Conservation (phyloP, 805 yeast species). For the Teunomyces panamensis region DNA sequence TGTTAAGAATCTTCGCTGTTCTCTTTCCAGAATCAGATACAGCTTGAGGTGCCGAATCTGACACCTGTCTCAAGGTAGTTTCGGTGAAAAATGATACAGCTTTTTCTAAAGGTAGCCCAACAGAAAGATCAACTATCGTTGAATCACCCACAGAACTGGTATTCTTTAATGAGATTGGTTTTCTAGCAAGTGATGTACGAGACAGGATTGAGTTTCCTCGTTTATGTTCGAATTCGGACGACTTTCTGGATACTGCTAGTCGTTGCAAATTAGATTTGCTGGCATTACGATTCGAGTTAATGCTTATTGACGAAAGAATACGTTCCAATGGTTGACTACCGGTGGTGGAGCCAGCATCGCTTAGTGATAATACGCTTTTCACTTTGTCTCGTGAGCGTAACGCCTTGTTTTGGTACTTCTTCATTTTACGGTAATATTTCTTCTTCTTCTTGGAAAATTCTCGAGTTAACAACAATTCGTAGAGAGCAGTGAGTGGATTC, state of each 20-base stretch:
- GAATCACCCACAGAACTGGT: neutral
- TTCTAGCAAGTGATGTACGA: conserved; percentile 6
- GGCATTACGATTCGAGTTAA: conserved; percentile 21
- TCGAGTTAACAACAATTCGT: conserved; percentile 62
- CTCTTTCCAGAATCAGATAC: conserved; percentile 11
- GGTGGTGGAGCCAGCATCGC: conserved; percentile 24
- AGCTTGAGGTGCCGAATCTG: conserved; percentile 8
- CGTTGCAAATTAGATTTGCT: conserved; percentile 8
- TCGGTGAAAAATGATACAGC: conserved; percentile 23
- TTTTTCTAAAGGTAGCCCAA: conserved; percentile 12
- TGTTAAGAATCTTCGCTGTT: conserved; percentile 26
- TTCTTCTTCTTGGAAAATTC: conserved; percentile 38
- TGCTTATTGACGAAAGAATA: conserved; percentile 35
- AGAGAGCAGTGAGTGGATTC: conserved; percentile 72
- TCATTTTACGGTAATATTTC: conserved; percentile 28
- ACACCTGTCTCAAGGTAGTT: neutral
- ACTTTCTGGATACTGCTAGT: conserved; percentile 4
- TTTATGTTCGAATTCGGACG: conserved; percentile 5
- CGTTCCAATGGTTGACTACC: conserved; percentile 36
- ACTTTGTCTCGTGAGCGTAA: conserved; percentile 30
- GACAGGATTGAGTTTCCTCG: conserved; percentile 13
- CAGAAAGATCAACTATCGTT: neutral
- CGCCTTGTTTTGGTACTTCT: conserved; percentile 31
- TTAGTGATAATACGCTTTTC: conserved; percentile 33
- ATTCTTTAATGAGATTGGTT: neutral